Evolutionary conservation across 306 rosid species (phyloP).

Genomic region (Hylodesmum podocarpum): DNA sequence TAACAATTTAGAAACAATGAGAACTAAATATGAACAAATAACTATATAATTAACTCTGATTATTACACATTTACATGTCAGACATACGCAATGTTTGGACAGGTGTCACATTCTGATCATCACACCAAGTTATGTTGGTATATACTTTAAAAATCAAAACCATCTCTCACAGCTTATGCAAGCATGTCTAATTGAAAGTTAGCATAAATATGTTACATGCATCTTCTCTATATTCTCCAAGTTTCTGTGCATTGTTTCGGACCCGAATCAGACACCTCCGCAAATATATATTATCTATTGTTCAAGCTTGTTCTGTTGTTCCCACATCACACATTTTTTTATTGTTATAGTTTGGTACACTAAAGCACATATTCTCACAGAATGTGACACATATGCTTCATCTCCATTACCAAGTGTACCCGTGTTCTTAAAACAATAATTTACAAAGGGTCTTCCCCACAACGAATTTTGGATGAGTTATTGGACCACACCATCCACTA

Average conservation of each 20-base stretch:
- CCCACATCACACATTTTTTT: background rate
- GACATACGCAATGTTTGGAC: conserved; percentile 14
- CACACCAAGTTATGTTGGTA: background rate
- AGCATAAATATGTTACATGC: conserved; percentile 24
- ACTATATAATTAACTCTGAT: background rate
- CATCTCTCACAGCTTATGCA: conserved; percentile 10
- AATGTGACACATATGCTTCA: conserved; percentile 41
- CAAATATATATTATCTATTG: conserved; percentile 13
- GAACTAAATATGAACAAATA: no score
- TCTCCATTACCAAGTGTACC: background rate
- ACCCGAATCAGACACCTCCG: conserved; percentile 23
- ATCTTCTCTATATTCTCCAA: conserved; percentile 48
- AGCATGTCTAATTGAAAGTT: conserved; percentile 13
- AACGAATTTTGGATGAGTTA: conserved; percentile 20
- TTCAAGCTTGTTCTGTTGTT: conserved; percentile 20
- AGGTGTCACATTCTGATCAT: conserved; percentile 11
- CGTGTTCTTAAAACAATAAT: background rate
- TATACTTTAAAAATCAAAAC: background rate
- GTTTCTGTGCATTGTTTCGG: conserved; percentile 19
- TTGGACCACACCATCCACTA: conserved; percentile 25
- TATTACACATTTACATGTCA: no score
- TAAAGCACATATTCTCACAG: conserved; percentile 10
- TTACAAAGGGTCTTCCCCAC: conserved; percentile 19
- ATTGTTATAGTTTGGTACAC: conserved; percentile 30
- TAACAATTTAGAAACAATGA: no score